phyloP scores from a whole-genome alignment of 495 filamentous ascomycete genomes.

The Annulohypoxylon bovei region DNA sequence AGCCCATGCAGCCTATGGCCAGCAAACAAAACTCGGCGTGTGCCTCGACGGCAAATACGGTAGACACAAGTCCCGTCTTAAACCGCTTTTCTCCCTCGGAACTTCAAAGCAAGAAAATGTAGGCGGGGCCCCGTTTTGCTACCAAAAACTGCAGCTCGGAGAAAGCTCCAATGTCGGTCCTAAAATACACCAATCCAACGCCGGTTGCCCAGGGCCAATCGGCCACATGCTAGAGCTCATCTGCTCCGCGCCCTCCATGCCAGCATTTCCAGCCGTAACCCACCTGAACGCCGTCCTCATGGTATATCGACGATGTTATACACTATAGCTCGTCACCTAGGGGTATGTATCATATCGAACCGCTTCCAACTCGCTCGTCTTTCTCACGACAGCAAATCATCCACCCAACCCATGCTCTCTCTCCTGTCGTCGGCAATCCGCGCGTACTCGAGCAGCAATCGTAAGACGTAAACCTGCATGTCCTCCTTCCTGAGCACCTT shows the following conservation, averaged over 20 bases:
- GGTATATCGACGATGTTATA: slow-evolving; percentile 41
- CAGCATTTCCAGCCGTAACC: slow-evolving; percentile 33
- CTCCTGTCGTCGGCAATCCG: slow-evolving; percentile 72
- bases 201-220: slow-evolving; percentile 26
- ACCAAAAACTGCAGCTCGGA: background rate
- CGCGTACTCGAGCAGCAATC: slow-evolving; percentile 77
- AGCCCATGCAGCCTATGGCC: background rate
- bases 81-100: background rate
- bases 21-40: background rate
- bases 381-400: slow-evolving; percentile 50
- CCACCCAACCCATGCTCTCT: slow-evolving; percentile 73
- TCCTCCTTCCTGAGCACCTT: slow-evolving; percentile 75
- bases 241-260: slow-evolving; percentile 16
- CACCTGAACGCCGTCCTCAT: slow-evolving; percentile 42
- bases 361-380: background rate
- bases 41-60: background rate
- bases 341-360: slow-evolving; percentile 28
- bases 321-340: slow-evolving; percentile 30
- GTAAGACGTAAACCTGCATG: slow-evolving; percentile 75
- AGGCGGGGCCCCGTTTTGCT: background rate
- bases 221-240: slow-evolving; percentile 21
- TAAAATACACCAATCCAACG: slow-evolving; percentile 33
- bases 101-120: background rate
- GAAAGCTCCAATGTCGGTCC: slow-evolving; percentile 6
- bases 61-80: background rate